Evolutionary conservation across 2,329 filamentous ascomycete genomes (phyloP).

Genomic region (Colletotrichum somersetense): DNA sequence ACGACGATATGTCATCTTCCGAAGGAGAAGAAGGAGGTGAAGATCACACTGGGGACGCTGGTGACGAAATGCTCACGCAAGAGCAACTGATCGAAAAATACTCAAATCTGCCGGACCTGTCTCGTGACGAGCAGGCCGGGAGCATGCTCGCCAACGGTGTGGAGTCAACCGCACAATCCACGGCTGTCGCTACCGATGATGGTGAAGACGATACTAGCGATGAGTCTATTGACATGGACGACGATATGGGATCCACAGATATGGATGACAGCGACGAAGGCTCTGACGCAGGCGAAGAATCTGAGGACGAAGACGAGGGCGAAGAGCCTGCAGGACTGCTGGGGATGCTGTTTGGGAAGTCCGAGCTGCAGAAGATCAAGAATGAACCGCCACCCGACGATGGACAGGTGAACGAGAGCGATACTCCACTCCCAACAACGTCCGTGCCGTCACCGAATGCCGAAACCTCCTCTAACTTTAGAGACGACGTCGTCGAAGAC

Average conservation of each 20-base stretch:
- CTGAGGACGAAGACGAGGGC: slow-evolving; percentile 57
- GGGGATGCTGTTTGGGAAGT: slow-evolving; percentile 70
- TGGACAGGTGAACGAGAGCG: slow-evolving; percentile 45
- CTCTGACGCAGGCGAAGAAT: slow-evolving; percentile 57
- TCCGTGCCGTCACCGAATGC: slow-evolving; percentile 8
- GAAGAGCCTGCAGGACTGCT: slow-evolving; percentile 63
- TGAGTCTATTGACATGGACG: slow-evolving; percentile 77
- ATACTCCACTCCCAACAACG: neutral
- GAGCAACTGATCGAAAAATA: slow-evolving; percentile 79
- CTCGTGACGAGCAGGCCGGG: slow-evolving; percentile 46
- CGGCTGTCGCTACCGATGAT: slow-evolving; percentile 38
- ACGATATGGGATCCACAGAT: slow-evolving; percentile 72
- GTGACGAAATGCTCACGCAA: slow-evolving; percentile 75
- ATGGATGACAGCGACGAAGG: slow-evolving; percentile 59
- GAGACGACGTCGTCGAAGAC: slow-evolving; percentile 48
- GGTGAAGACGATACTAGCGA: slow-evolving; percentile 67
- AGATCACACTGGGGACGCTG: slow-evolving; percentile 53
- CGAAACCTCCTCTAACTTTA: slow-evolving; percentile 27
- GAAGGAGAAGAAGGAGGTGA: slow-evolving; percentile 73
- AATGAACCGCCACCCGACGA: slow-evolving; percentile 48
- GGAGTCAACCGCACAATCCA: slow-evolving; percentile 28
- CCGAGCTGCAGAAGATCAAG: slow-evolving; percentile 67
- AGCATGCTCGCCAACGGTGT: slow-evolving; percentile 39
- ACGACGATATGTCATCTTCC: slow-evolving; percentile 69
- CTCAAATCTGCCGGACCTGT: slow-evolving; percentile 69